Evolutionary conservation across 2,329 filamentous ascomycete genomes (phyloP), one percentile per base, ranked within the genome.

Genomic region (Alternaria incomplexa): DNA sequence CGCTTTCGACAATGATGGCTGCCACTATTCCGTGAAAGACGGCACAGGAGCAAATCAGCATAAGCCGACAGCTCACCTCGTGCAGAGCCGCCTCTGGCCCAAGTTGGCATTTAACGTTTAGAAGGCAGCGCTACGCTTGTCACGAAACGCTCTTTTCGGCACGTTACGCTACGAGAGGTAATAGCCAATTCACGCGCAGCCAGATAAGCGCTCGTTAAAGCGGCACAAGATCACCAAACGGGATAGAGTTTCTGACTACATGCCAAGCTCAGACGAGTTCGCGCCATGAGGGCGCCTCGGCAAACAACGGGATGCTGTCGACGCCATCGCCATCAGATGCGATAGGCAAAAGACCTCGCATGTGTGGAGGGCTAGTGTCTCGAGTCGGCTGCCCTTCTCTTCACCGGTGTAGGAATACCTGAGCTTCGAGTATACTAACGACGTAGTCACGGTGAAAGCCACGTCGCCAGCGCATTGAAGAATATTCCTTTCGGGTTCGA

Each of bases 101-200:
- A 36, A 23, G 8, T 54, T 9, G 11, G 23, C 17, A 15, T 13
- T 30, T 47, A 20, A 47, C n/a, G 43, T 47, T 59, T 32, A 40
- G 25, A n/a, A 36, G 43, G 23, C 28, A 26, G 40, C 50, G 43
- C 48, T 48, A 30, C 40, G 17, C 48, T 54, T 46, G 43, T 55
- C 57, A 58, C 56, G 40, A 59, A 54, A 56, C 58, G 45, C 51
- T 52, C 28, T 54, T 61, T 54, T 43, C 45, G 30, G 58, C 58
- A 61, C 52, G 32, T 50, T 56, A 44, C 51, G 51, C 45, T 61
- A 56, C 52, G 13, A 56, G 17, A 50, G 12, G 9, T 2, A 25
- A 32, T 54, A 25, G 48, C 43, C 15, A 26, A 15, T 43, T 48
- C 23, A 25, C n/a, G 20, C 43, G n/a, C 57, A 22, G 22, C 20